Base-by-base conservation (phyloP, 176 grass and related monocot genomes). In the Ensete ventricosum region DNA sequence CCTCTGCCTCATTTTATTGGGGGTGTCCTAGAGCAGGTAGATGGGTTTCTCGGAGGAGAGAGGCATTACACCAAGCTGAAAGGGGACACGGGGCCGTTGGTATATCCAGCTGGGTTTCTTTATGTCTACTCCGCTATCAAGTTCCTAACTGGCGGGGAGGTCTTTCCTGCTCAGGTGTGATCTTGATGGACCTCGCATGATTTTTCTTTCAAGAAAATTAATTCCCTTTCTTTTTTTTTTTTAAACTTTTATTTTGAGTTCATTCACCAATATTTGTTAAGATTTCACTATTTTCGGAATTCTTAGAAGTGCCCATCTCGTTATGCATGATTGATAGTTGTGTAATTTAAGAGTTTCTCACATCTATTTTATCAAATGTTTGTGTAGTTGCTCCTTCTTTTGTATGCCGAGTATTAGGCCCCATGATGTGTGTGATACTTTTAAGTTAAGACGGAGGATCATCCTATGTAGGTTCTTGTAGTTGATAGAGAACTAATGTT, bases 51-150 rank as follows among this genome's bases (percentile, higher is more conserved):
- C 50, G 81, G 69, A 9, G 90, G 94, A 82, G 90, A 89, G 80
- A 91, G 86, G 89, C 88, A 94, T 66, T 98, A 93, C 86, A 87
- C 90, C 64, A 89, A 84, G 75, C 92, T 98, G 71, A 85, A 94
- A 82, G 95, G 95, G 19, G 95, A 98, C 81, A 98, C 95, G 1
- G 90, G 95, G 26, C 90, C 95, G 23, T 82, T 98, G 76, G 88
- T 98, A 10, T 94, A 98, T 87, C 95, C 95, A 20, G 88, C 95
- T 29, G 95, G 90, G 27, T 98, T 98, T 86, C 95, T 98, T 67
- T 98, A 98, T 68, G 43, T 91, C 64, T 98, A 93, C 81, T 93
- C 90, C 52, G 64, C 78, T 54, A 69, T 93, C 59, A 93, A 91
- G 83, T 93, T 91, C 80, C 52, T 98, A 52, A 93, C 88, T 72